Conservation (phyloP, 2,329 filamentous ascomycete genomes). For the Zasmidium angulare region DNA sequence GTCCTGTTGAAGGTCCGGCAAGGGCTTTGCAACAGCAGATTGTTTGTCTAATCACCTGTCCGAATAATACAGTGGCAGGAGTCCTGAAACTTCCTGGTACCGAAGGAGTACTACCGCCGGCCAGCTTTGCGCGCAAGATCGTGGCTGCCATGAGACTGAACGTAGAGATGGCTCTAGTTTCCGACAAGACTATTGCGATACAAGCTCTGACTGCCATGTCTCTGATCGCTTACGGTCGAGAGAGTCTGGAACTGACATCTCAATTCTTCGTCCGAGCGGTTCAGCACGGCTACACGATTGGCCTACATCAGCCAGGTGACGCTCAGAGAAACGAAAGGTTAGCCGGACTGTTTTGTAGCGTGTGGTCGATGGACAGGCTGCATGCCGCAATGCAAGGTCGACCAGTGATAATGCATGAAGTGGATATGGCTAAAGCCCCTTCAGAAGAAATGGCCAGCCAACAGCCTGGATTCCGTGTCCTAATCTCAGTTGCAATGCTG, state of each 20-base stretch:
- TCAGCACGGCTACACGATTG: conserved; percentile 12
- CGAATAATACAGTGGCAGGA: neutral
- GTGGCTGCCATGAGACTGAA: conserved; percentile 10
- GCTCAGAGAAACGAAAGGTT: conserved; percentile 5
- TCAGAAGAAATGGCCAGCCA: neutral
- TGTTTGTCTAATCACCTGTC: conserved; percentile 6
- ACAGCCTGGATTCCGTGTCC: conserved; percentile 6
- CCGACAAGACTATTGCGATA: conserved; percentile 6
- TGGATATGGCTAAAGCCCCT: conserved; percentile 12
- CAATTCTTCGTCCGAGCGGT: conserved; percentile 15
- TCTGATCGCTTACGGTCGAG: conserved; percentile 7
- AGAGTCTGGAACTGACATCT: conserved; percentile 11
- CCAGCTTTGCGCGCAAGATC: conserved; percentile 7
- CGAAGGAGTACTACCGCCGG: neutral
- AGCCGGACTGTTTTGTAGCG: conserved; percentile 7
- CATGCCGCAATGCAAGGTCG: conserved; percentile 15
- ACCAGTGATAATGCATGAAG: conserved; percentile 13
- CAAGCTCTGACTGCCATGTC: conserved; percentile 10
- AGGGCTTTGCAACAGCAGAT: conserved; percentile 8
- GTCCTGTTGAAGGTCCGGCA: neutral
- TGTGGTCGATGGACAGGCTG: conserved; percentile 12
- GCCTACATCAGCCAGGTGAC: conserved; percentile 14
- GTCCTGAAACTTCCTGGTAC: conserved; percentile 3
- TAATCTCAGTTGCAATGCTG: conserved; percentile 6
- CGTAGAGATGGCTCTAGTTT: conserved; percentile 9